A percentile compares a stretch with the other conserved stretches of the same genome.
These are phyloP conservation scores for Cryptococcus maquisensis DNA, from an alignment of 1,284 basidiomycete species.

Conservation along the genomic window DNA sequence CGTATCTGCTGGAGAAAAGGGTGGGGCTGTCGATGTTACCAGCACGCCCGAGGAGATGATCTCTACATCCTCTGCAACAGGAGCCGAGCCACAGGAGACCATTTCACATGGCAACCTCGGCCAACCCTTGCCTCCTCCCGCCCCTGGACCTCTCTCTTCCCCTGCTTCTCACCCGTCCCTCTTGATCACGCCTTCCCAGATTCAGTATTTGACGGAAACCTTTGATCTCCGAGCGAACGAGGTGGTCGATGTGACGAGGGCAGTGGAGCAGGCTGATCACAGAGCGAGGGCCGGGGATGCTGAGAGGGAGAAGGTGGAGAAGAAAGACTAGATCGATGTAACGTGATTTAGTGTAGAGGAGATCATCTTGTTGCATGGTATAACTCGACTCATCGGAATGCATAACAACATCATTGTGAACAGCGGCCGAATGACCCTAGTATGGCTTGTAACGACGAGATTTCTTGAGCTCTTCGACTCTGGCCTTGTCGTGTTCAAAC, in stretches of 20 bases:
- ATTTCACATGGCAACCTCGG: not conserved
- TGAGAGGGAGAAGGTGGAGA: conserved; percentile 2
- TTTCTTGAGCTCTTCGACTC: conserved; percentile 73
- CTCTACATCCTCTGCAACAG: conserved; percentile 10
- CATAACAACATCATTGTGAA: not conserved
- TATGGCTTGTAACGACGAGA: conserved; percentile 80
- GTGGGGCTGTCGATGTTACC: conserved; percentile 24
- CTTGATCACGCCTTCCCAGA: conserved; percentile 29
- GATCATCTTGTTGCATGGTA: not conserved
- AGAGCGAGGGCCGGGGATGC: conserved; percentile 24
- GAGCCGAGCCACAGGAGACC: conserved; percentile 2
- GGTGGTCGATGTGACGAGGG: conserved; percentile 47
- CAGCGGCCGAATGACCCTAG: conserved; percentile 42
- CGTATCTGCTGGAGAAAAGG: conserved; percentile 7
- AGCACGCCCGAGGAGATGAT: conserved; percentile 25
- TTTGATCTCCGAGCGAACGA: conserved; percentile 45
- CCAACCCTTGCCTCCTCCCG: conserved; percentile 12
- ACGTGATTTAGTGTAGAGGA: not conserved
- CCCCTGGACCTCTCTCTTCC: conserved; percentile 12
- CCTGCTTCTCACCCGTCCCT: conserved; percentile 20
- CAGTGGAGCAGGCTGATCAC: conserved; percentile 48
- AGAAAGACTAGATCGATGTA: conserved; percentile 3
- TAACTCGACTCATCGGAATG: not conserved
- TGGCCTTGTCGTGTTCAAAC: conserved; percentile 83
- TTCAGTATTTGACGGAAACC: conserved; percentile 36